phyloP scores from a whole-genome alignment of 805 yeast species.

The Torulaspora franciscae region DNA sequence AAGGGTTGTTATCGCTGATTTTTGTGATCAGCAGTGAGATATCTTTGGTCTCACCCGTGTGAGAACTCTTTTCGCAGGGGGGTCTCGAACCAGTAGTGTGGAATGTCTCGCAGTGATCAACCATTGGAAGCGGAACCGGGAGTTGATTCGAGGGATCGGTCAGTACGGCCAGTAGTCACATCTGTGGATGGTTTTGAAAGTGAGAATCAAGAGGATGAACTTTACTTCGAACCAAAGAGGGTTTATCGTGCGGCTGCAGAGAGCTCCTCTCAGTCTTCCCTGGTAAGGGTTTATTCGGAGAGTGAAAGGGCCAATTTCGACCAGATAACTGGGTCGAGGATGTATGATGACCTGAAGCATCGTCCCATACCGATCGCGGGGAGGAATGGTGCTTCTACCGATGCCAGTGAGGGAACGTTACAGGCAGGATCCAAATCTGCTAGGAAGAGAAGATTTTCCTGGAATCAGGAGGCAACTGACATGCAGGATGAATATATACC shows the following conservation, averaged over 20 bases:
- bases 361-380: slow-evolving; percentile 37
- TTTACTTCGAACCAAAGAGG: slow-evolving; percentile 23
- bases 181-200: not conserved
- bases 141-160: not conserved
- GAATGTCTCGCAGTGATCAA: not conserved
- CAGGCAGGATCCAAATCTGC: slow-evolving; percentile 2
- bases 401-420: not conserved
- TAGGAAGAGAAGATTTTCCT: slow-evolving; percentile 7
- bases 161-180: not conserved
- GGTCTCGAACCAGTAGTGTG: not conserved
- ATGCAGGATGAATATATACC: slow-evolving; percentile 76
- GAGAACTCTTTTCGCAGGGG: not conserved
- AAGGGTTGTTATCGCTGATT: not conserved
- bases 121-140: not conserved
- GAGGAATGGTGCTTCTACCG: slow-evolving; percentile 1
- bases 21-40: not conserved
- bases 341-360: slow-evolving; percentile 50
- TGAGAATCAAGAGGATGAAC: slow-evolving; percentile 7
- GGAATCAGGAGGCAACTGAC: slow-evolving; percentile 35
- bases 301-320: slow-evolving; percentile 59
- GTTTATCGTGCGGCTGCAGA: slow-evolving; percentile 23
- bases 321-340: slow-evolving; percentile 47
- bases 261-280: slow-evolving; percentile 25
- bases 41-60: not conserved
- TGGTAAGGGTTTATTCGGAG: slow-evolving; percentile 59